Percentiles rank a stretch among this genome's conserved stretches.
Conservation (phyloP, 1,284 basidiomycete genomes). For the Coniferiporia sulphurascens region DNA sequence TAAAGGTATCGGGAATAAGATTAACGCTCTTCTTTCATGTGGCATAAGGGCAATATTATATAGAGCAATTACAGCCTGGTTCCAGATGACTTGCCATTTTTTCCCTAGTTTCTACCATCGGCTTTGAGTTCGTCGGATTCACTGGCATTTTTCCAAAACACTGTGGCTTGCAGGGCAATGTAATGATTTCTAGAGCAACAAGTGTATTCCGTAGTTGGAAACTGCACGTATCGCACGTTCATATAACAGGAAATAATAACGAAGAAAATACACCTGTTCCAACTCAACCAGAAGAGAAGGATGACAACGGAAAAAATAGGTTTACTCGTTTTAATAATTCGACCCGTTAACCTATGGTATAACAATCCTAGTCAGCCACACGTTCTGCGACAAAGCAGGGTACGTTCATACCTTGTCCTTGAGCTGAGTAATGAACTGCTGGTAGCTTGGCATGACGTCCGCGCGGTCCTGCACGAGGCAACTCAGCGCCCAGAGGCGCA, state of each 20-base stretch:
- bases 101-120: too few relatives aligned
- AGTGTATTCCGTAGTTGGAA: not conserved
- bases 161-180: not conserved
- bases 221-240: not conserved
- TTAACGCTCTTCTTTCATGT: too few relatives aligned
- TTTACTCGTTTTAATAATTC: conserved; percentile 8
- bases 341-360: conserved; percentile 15
- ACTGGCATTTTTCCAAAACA: too few relatives aligned
- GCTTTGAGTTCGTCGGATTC: too few relatives aligned
- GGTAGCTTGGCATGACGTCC: conserved; percentile 92
- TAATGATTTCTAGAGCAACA: not conserved
- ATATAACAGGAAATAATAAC: not conserved
- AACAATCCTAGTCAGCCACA: not conserved
- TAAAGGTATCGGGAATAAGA: too few relatives aligned
- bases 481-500: conserved; percentile 93
- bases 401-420: conserved; percentile 61
- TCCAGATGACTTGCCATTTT: too few relatives aligned
- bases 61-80: too few relatives aligned
- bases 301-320: not conserved
- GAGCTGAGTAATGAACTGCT: conserved; percentile 81
- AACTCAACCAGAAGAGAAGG: not conserved
- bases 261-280: not conserved
- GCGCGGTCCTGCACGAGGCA: conserved; percentile 94
- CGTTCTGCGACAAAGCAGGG: not conserved
- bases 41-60: too few relatives aligned